Conservation (phyloP, 441 rosid genomes). For the Biscutella laevigata region DNA sequence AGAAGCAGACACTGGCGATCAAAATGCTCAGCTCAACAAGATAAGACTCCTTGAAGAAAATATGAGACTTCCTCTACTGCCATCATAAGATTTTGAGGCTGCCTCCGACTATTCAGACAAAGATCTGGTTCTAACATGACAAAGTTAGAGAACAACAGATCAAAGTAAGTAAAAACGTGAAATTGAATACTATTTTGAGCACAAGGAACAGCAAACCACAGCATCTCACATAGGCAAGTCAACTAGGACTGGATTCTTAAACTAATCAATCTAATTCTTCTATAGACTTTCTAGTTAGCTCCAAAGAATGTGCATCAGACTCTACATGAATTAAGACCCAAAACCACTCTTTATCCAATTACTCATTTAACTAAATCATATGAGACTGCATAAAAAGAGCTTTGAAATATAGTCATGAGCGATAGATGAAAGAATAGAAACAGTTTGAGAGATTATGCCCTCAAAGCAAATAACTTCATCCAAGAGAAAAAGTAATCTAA, state of each 20-base stretch:
- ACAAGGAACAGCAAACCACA: not conserved
- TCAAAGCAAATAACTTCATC: slow-evolving; percentile 4
- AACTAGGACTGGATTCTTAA: not conserved
- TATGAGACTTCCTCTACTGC: not conserved
- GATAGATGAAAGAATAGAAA: slow-evolving; percentile 13
- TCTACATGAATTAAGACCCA: not conserved
- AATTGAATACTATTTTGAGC: not conserved
- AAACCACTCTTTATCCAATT: not conserved
- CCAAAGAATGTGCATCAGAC: not conserved
- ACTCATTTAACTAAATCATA: not conserved
- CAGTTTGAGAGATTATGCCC: slow-evolving; percentile 10
- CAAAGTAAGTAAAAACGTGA: not conserved
- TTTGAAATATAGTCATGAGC: slow-evolving; percentile 4
- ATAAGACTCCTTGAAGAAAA: not conserved
- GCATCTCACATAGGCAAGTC: not conserved
- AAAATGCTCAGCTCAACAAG: not conserved
- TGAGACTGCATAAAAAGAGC: not conserved
- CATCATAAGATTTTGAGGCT: not conserved
- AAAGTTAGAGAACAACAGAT: not conserved
- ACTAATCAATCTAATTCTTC: not conserved
- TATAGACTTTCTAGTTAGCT: slow-evolving; percentile 1
- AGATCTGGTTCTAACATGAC: not conserved
- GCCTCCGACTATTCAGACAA: not conserved
- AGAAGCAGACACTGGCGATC: not conserved
- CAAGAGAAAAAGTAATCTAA: not conserved